Evolutionary conservation across 306 rosid species (phyloP).

Genomic region (Hylodesmum podocarpum): DNA sequence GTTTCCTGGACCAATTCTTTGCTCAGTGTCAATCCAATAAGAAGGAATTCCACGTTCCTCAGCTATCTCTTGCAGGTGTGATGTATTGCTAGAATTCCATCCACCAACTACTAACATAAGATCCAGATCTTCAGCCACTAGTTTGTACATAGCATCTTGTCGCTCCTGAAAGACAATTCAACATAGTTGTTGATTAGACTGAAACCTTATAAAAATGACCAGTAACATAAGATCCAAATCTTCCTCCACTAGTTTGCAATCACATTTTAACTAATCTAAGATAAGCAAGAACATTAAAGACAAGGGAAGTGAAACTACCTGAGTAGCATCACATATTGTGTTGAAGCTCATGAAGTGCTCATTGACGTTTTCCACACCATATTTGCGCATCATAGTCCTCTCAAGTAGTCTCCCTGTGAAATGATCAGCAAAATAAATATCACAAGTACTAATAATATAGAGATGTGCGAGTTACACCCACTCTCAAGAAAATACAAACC

Average conservation of each 20-base stretch:
- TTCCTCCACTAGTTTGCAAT: too few relatives aligned
- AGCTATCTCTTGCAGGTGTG: constrained; percentile 97
- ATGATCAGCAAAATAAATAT: constrained; percentile 19
- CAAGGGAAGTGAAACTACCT: constrained; percentile 50
- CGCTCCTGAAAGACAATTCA: constrained; percentile 65
- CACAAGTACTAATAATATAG: neutral
- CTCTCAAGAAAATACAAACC: constrained; percentile 47
- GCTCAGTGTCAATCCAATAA: constrained; percentile 89
- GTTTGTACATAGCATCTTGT: constrained; percentile 99
- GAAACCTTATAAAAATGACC: neutral
- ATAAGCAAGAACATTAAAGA: constrained; percentile 1
- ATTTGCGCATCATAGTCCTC: constrained; percentile 84
- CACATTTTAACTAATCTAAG: neutral
- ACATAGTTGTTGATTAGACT: neutral
- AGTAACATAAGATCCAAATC: too few relatives aligned
- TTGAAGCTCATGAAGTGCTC: constrained; percentile 92
- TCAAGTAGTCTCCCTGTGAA: constrained; percentile 79
- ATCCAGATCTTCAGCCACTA: constrained; percentile 79
- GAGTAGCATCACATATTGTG: constrained; percentile 98
- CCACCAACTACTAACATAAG: constrained; percentile 91
- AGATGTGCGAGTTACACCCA: neutral
- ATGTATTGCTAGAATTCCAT: constrained; percentile 97
- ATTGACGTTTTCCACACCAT: constrained; percentile 75
- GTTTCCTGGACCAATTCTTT: constrained; percentile 97
- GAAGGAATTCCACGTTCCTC: constrained; percentile 94